These are phyloP conservation scores for Gossypioides kirkii DNA, from an alignment of 345 rosid genomes.

Conservation along the genomic window DNA sequence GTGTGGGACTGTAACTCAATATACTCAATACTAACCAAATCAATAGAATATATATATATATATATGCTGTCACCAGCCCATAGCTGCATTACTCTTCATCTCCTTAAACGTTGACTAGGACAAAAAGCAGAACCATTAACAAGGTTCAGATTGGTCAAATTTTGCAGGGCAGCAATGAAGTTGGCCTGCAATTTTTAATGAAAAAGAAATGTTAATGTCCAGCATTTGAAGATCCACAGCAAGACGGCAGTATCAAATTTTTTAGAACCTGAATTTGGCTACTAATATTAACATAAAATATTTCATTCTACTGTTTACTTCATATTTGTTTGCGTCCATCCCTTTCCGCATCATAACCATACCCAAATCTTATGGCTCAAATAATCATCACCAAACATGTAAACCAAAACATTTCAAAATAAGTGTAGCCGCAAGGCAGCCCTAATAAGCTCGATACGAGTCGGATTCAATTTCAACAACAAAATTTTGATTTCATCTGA, in stretches of 20 bases:
- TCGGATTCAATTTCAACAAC: too few species aligned
- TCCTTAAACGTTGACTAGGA: not conserved
- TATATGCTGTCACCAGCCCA: too few species aligned
- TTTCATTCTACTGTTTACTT: not conserved
- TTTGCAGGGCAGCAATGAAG: not conserved
- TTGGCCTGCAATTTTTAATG: not conserved
- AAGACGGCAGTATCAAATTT: not conserved
- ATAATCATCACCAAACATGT: not conserved
- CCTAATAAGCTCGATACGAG: too few species aligned
- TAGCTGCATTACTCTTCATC: not conserved
- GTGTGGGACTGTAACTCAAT: too few species aligned
- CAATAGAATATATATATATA: too few species aligned
- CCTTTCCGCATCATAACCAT: not conserved
- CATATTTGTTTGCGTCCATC: not conserved
- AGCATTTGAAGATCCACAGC: not conserved
- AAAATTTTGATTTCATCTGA: too few species aligned
- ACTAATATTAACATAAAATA: not conserved
- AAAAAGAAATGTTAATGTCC: not conserved
- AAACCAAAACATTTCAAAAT: too few species aligned
- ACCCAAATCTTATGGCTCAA: not conserved
- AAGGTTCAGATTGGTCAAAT: not conserved
- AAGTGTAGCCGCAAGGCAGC: too few species aligned
- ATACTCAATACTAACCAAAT: too few species aligned
- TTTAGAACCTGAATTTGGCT: not conserved
- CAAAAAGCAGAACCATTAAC: not conserved